phyloP scores from a whole-genome alignment of 176 grass and related monocot genomes.

The Microstegium vimineum region DNA sequence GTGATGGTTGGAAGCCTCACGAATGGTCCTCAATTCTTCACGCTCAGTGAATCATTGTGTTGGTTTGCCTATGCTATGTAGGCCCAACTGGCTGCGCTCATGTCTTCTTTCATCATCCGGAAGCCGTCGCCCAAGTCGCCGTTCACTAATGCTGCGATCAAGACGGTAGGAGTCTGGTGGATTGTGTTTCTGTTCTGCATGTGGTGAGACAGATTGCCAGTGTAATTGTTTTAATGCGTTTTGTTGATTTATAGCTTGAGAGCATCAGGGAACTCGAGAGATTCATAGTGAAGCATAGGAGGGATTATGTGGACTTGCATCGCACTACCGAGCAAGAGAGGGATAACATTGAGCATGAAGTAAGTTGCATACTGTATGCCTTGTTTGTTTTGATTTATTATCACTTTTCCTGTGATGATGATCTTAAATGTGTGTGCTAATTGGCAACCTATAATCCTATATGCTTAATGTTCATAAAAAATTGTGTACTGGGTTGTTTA shows the following conservation, averaged over 20 bases:
- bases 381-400: not conserved
- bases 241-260: constrained; percentile 57
- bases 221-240: constrained; percentile 3
- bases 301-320: constrained; percentile 84
- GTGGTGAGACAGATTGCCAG: not conserved
- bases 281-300: constrained; percentile 83
- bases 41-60: not conserved
- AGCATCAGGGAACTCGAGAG: constrained; percentile 74
- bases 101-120: constrained; percentile 90
- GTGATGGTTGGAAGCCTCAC: not conserved
- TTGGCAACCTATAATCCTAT: not conserved
- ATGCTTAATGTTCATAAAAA: not conserved
- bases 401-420: not conserved
- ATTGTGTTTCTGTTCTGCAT: not conserved
- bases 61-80: constrained; percentile 18
- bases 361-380: constrained; percentile 19
- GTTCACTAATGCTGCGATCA: constrained; percentile 76
- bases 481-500: not conserved
- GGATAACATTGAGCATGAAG: constrained; percentile 97
- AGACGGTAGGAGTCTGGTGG: constrained; percentile 50
- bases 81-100: constrained; percentile 66
- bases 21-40: not conserved
- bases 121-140: constrained; percentile 59
- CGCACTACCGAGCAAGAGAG: constrained; percentile 89
- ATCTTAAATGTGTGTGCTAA: not conserved